phyloP scores from a whole-genome alignment of 2,329 filamentous ascomycete genomes.

The Metarhizium robertsii region DNA sequence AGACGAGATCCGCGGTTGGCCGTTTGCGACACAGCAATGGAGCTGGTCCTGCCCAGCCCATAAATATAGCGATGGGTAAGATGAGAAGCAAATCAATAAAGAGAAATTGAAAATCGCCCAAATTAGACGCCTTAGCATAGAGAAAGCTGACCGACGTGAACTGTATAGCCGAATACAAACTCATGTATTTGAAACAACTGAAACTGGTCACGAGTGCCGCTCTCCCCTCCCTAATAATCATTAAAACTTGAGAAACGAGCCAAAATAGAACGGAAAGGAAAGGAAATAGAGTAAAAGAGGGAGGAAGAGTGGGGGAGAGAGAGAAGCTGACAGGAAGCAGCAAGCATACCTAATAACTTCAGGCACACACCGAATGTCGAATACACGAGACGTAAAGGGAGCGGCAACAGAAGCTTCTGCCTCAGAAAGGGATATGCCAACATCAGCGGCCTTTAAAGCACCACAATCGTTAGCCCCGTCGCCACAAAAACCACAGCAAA shows the following conservation, averaged over 20 bases:
- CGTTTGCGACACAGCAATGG: slow-evolving; percentile 70
- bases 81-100: slow-evolving; percentile 93
- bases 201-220: slow-evolving; percentile 97
- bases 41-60: slow-evolving; percentile 92
- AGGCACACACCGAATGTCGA: slow-evolving; percentile 93
- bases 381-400: slow-evolving; percentile 89
- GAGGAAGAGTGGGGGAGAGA: no score
- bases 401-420: slow-evolving; percentile 97
- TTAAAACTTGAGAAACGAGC: slow-evolving; percentile 12
- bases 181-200: slow-evolving; percentile 99
- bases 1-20: slow-evolving; percentile 86
- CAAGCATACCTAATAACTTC: slow-evolving; percentile 66
- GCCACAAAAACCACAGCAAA: slow-evolving; percentile 91
- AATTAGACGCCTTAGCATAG: slow-evolving; percentile 85
- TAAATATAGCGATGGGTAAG: slow-evolving; percentile 92
- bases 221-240: slow-evolving; percentile 62
- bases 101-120: slow-evolving; percentile 96
- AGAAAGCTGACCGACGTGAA: slow-evolving; percentile 96
- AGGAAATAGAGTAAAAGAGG: no score
- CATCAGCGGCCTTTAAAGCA: slow-evolving; percentile 91
- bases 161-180: slow-evolving; percentile 96
- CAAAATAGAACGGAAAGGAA: not conserved
- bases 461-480: slow-evolving; percentile 98
- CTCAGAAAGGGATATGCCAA: slow-evolving; percentile 93
- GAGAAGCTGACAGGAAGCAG: no score